Evolutionary conservation across 2,329 filamentous ascomycete genomes (phyloP), one percentile per base, ranked within the genome.

Genomic region (Venturia asperata): DNA sequence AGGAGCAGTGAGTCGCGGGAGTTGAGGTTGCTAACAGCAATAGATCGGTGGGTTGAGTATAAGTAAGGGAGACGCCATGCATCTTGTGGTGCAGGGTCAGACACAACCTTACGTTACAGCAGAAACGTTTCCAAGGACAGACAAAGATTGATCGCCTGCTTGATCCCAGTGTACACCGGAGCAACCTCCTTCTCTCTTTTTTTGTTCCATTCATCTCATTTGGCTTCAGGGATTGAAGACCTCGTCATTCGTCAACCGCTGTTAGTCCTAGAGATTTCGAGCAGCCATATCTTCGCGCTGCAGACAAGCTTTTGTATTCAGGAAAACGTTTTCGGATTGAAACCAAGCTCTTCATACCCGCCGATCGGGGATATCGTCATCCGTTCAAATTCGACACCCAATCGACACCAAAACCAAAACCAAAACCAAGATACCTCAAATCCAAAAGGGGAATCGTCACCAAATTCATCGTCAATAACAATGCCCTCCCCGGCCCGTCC

Each of bases 41-140:
- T n/a, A 17, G 24, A 37, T 10, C 21, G 21, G 30, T 5, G 6
- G 45, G 45, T 47, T 10, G 13, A 19, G 27, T 56, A 58, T 37
- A 58, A 58, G 52, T n/a, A 58, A 58, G 52, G 30, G 19, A 58
- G 52, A 58, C 30, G 17, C 52, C 52, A 19, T 58, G 30, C 15
- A 58, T 34, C 19, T 37, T 37, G 15, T 17, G 30, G 30, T 34
- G 7, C 30, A 37, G 27, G 27, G 19, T 34, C 30, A 58, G 3
- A 34, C 19, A 34, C 30, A 37, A 37, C 27, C 17, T 58, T 11
- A n/a, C 5, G 30, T 58, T 34, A 58, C 30, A n/a, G 30, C 30
- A 58, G 52, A 37, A n/a, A 55, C 24, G 49, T 24, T 24, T 55
- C 11, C 27, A 55, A 11, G 3, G 10, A 17, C 17, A 27, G 47